Base-by-base conservation (phyloP, 2,329 filamentous ascomycete species). In the Dactylellina parvicollis region DNA sequence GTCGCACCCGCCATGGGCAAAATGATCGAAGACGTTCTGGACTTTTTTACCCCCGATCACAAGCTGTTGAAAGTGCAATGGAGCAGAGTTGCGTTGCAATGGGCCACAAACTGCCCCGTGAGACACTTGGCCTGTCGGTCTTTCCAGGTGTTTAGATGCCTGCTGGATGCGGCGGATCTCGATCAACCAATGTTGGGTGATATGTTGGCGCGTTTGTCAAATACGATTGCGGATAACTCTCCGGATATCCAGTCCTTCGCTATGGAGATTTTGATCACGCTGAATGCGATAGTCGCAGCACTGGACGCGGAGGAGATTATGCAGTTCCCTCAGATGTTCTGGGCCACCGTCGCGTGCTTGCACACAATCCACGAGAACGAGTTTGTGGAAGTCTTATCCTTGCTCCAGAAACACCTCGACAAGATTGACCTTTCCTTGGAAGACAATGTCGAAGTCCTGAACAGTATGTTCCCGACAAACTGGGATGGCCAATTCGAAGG, bases 321-420 rank as follows among this genome's bases (percentile, higher is more conserved):
- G 50, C 88, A 89, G n/a, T 97, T 96, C 76, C 95, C 95, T 1
- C 94, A 98, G 78, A 84, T 99, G 0, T 98, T 99, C 81, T 99
- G 96, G 96, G 96, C 94, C 0, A 96, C 92, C 0, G 97, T 93
- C 78, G 95, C 95, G 9, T 99, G 95, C 79, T 83, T 99, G 18
- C 93, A 98, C 78, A 98, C 95, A 0, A 96, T 98, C 78, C 96
- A 98, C 76, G 96, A 99, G 81, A 87, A 90, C 20, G 95, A 99
- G 79, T 99, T 96, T 75, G 86, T 95, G 74, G 95, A 97, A 79
- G 92, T 91, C 20, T 84, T 97, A 10, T 89, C 91, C 57, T 97
- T 99, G 91, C 85, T 99, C 8, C 91, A 96, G 69, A 90, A 91
- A 78, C 88, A 96, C 34, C 82, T 99, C 20, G 86, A 88, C 76